These are phyloP conservation scores for Funneliformis mosseae DNA, from an alignment of 192 early-diverging fungal genomes.

Conservation along the genomic window DNA sequence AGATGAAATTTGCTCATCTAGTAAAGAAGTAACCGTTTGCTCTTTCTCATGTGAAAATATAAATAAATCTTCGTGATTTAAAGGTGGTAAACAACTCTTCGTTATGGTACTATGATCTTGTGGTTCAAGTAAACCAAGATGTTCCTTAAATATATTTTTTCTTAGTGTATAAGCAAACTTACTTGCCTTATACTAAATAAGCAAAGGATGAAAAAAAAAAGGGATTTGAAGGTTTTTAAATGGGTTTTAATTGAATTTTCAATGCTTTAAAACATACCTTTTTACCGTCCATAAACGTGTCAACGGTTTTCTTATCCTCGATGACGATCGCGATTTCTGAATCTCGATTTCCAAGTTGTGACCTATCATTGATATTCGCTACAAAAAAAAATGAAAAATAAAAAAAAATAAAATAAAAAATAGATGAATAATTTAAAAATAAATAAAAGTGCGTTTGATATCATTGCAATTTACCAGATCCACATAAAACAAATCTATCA, in stretches of 20 bases:
- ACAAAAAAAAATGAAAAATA: too few relatives aligned
- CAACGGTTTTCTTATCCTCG: conserved; percentile 73
- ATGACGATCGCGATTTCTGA: conserved; percentile 86
- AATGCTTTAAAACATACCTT: conserved; percentile 31
- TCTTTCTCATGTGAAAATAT: background rate
- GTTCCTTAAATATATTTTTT: conserved; percentile 78
- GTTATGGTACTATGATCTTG: conserved; percentile 44
- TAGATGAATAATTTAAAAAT: background rate
- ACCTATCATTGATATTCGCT: conserved; percentile 87
- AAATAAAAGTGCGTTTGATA: background rate
- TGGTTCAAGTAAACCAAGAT: conserved; percentile 69
- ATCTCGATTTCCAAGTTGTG: conserved; percentile 81
- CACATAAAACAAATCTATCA: conserved; percentile 78
- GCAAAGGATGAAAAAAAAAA: background rate
- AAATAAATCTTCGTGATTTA: conserved; percentile 12
- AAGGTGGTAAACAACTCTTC: conserved; percentile 36
- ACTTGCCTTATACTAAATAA: conserved; percentile 63
- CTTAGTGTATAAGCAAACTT: conserved; percentile 74
- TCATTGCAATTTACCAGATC: conserved; percentile 51
- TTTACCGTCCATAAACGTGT: conserved; percentile 73
- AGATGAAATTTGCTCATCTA: conserved; percentile 1
- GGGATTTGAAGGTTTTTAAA: background rate
- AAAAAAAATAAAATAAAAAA: background rate
- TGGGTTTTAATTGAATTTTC: background rate
- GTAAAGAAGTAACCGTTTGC: background rate